Base-by-base conservation (phyloP, 257 asterid species). In the Primulina eburnea region DNA sequence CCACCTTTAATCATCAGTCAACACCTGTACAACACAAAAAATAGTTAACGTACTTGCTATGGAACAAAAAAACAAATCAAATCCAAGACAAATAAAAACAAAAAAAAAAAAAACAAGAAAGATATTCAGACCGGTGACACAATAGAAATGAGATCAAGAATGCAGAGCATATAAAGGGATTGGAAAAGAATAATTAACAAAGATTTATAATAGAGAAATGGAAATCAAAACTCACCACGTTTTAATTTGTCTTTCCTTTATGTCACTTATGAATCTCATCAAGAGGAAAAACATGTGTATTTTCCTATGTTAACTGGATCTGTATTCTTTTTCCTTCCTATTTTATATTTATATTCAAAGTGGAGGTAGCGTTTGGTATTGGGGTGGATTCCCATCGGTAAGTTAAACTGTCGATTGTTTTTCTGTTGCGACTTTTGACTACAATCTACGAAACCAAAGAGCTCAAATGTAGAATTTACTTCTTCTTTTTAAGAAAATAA, bases 351-450 rank as follows among this genome's bases (percentile, higher is more conserved):
- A 4, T 50, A 16, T 16, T 50, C 56, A 1, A 26, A 53, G 62
- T 75, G 65, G 81, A 75, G 58, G 71, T 52, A 59, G 62, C 33
- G 78, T 76, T 55, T 62, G 67, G 71, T 29, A 43, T 37, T 28
- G 21, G 65, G 73, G 62, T 73, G 67, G 62, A 74, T 60, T 43
- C 68, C 28, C 73, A 80, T 82, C 80, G 81, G 81, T 60, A 64
- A 64, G 83, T 81, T 75, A 71, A 71, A 62, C 74, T 76, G 78
- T 50, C 16, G 8, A 50, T 9, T 11, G 53, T 50, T 16, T 50
- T 50, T 50, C 56, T 50, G 56, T 50, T 50, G 56, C 20, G 4
- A 4, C 20, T 50, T 50, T 50, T 50, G 20, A 50, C 20, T 50
- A 20, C 0, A 50, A 50, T 50, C 56, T 50, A 50, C 56, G 2